Evolutionary conservation across 306 rosid species (phyloP).

Genomic region (Inga leiocalycina): DNA sequence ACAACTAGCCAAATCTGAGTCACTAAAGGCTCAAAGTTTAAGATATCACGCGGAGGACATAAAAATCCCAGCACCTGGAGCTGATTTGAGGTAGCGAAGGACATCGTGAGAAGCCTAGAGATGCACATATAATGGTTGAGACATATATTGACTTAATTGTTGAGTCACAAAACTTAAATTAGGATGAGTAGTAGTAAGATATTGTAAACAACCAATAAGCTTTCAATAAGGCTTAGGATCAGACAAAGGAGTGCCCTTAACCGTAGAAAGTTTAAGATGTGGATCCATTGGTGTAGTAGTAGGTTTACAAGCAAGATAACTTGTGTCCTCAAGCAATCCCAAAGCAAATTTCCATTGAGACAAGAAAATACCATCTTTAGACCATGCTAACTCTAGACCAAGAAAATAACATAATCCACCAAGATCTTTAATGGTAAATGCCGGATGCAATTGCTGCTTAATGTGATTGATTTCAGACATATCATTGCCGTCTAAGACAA

Average conservation of each 20-base stretch:
- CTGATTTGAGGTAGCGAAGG: background rate
- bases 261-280: background rate
- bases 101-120: background rate
- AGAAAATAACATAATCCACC: too few species aligned
- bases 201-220: too few species aligned
- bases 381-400: background rate
- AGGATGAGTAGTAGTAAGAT: background rate
- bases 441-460: too few species aligned
- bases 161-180: too few species aligned
- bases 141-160: background rate
- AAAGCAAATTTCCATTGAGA: background rate
- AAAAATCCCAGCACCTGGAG: background rate
- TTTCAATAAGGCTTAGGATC: too few species aligned
- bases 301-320: background rate
- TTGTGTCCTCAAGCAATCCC: too few species aligned
- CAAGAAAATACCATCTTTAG: background rate
- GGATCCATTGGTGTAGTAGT: background rate
- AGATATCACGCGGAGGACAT: too few species aligned
- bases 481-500: too few species aligned
- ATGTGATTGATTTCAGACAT: rapidly evolving
- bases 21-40: too few species aligned
- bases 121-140: background rate
- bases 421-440: too few species aligned
- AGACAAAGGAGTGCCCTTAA: background rate
- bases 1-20: too few species aligned